A percentile compares a stretch with the other conserved stretches of the same genome.
phyloP scores from a whole-genome alignment of 164 flowering plant species.

The Macadamia integrifolia region DNA sequence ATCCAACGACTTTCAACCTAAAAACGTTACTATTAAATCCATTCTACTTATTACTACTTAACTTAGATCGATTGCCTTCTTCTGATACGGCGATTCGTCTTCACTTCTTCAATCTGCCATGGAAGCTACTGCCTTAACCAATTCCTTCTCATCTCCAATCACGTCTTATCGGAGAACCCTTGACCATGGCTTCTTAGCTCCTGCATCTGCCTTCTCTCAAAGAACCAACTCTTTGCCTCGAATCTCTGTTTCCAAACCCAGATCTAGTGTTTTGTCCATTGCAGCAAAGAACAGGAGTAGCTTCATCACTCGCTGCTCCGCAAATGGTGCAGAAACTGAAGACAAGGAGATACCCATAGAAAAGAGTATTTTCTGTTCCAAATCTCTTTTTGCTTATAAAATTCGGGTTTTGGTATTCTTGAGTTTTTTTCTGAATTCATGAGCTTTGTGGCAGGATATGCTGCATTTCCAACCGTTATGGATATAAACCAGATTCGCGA shows the following conservation, averaged over 20 bases:
- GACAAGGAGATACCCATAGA: conserved; percentile 23
- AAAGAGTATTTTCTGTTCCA: conserved; percentile 17
- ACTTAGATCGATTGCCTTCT: too few relatives aligned
- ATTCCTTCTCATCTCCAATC: conserved; percentile 8
- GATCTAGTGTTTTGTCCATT: neutral
- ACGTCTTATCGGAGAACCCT: conserved; percentile 1
- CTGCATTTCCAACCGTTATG: conserved; percentile 81
- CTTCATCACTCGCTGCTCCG: conserved; percentile 8
- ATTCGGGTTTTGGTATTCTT: neutral
- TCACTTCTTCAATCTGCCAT: conserved; percentile 2
- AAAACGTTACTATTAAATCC: too few relatives aligned
- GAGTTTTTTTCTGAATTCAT: neutral
- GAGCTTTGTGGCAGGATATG: conserved; percentile 36
- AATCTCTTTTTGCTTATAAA: neutral
- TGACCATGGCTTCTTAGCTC: neutral
- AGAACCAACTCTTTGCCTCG: conserved; percentile 1
- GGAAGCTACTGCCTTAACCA: conserved; percentile 20
- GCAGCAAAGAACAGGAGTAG: conserved; percentile 3
- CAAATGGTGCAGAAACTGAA: conserved; percentile 1
- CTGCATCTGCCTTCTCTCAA: neutral
- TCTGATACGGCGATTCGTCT: neutral
- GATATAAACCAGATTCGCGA: conserved; percentile 82
- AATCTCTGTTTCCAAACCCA: conserved; percentile 5
- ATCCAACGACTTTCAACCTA: too few relatives aligned
- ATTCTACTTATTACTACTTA: too few relatives aligned